A percentile compares a stretch with the other conserved stretches of the same genome.
Evolutionary conservation across 306 rosid genomes (phyloP).

Genomic region (Dryas octopetala): DNA sequence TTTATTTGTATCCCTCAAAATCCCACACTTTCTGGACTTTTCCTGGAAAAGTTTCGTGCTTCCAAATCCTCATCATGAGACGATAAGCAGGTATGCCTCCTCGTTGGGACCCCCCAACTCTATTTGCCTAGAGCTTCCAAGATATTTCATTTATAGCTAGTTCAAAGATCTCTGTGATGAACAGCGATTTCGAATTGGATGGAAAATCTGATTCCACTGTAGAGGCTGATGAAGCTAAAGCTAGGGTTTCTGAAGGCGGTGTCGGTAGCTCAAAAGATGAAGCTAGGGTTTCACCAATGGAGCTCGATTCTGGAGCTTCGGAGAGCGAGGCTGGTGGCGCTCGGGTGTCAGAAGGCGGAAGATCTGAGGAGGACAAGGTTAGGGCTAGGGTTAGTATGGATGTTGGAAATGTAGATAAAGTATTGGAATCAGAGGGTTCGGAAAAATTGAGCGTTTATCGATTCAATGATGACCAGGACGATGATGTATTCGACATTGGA

Average conservation of each 20-base stretch:
- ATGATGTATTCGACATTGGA: slow-evolving; percentile 17
- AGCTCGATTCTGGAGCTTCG: slow-evolving; percentile 40
- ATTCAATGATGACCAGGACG: slow-evolving; percentile 9
- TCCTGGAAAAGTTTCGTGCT: background rate
- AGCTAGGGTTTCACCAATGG: slow-evolving; percentile 42
- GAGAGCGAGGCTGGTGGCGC: slow-evolving; percentile 31
- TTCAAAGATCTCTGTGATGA: slow-evolving; percentile 51
- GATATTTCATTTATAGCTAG: background rate
- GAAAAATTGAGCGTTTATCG: slow-evolving; percentile 28
- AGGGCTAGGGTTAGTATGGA: slow-evolving; percentile 41
- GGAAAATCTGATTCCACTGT: slow-evolving; percentile 30
- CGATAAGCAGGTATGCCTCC: slow-evolving; percentile 22
- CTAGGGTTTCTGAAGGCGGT: slow-evolving; percentile 24
- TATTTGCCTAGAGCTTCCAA: slow-evolving; percentile 34
- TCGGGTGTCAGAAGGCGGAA: slow-evolving; percentile 32
- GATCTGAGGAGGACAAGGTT: slow-evolving; percentile 35
- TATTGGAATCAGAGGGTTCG: slow-evolving; percentile 19
- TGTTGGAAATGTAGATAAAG: slow-evolving; percentile 25
- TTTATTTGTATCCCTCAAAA: slow-evolving; percentile 21
- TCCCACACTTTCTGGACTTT: slow-evolving; percentile 10
- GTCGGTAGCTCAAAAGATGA: slow-evolving; percentile 30
- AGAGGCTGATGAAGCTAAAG: slow-evolving; percentile 27
- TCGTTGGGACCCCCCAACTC: slow-evolving; percentile 18
- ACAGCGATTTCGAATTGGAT: slow-evolving; percentile 41
- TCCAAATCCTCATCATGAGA: background rate